Percentiles rank a stretch among this genome's conserved stretches.
These are phyloP conservation scores for Boletus fagicola DNA, from an alignment of 768 basidiomycete genomes.

Conservation along the genomic window DNA sequence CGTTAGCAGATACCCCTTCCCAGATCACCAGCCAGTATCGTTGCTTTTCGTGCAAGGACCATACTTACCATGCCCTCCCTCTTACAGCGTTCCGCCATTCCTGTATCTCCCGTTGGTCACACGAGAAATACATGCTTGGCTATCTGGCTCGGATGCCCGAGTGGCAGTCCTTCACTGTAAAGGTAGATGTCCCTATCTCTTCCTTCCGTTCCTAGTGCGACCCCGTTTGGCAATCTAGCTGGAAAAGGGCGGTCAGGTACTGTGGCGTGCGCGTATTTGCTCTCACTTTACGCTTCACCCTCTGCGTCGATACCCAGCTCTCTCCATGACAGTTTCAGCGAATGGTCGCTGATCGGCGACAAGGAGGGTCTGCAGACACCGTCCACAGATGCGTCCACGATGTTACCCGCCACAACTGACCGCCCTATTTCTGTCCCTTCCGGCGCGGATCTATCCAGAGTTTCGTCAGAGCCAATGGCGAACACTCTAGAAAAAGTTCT, in stretches of 20 bases:
- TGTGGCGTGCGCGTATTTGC: conserved; percentile 78
- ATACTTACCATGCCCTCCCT: not conserved
- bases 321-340: conserved; percentile 16
- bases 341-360: conserved; percentile 21
- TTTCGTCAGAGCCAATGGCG: conserved; percentile 19
- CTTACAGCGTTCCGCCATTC: conserved; percentile 68
- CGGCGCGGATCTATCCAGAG: conserved; percentile 9
- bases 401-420: not conserved
- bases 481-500: conserved; percentile 55
- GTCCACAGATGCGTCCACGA: not conserved
- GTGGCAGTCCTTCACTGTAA: conserved; percentile 88
- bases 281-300: conserved; percentile 50
- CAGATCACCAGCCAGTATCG: conserved; percentile 84
- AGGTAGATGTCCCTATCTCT: conserved; percentile 41
- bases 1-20: conserved; percentile 84
- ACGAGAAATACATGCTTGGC: conserved; percentile 72
- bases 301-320: conserved; percentile 36
- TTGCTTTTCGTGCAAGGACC: conserved; percentile 38
- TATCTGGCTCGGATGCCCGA: conserved; percentile 58
- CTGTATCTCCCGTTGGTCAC: conserved; percentile 69
- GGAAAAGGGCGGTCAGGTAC: conserved; percentile 87
- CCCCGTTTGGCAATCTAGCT: conserved; percentile 39
- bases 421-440: not conserved
- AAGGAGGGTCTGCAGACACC: conserved; percentile 22
- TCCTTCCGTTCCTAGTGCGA: conserved; percentile 1